Conservation (phyloP, 1,284 basidiomycete genomes). For the Leccinum subrobustum region DNA sequence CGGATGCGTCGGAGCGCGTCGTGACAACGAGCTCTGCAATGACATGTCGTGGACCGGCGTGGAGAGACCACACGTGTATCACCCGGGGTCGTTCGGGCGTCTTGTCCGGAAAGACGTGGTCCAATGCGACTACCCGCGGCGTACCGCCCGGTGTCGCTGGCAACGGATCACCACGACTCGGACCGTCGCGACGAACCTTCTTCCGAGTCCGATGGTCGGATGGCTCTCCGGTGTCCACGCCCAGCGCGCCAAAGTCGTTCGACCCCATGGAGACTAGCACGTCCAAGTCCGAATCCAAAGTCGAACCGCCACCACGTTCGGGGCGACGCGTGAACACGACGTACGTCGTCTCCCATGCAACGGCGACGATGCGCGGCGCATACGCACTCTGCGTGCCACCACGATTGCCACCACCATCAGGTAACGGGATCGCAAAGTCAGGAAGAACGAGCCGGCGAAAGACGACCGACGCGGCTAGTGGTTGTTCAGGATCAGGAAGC, state of each 20-base stretch:
- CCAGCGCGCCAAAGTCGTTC: conserved; percentile 82
- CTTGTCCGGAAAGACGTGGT: conserved; percentile 35
- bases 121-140: conserved; percentile 46
- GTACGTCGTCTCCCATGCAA: conserved; percentile 84
- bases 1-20: neutral
- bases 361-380: conserved; percentile 40
- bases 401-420: neutral
- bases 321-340: conserved; percentile 52
- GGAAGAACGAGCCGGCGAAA: conserved; percentile 44
- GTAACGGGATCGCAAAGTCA: neutral
- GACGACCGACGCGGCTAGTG: conserved; percentile 11
- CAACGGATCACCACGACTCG: neutral
- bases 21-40: conserved; percentile 42
- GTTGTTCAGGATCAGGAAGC: neutral
- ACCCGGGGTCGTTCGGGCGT: conserved; percentile 3
- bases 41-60: conserved; percentile 72
- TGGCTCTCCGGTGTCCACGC: neutral
- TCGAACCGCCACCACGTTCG: neutral
- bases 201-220: neutral
- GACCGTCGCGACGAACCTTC: neutral
- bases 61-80: conserved; percentile 43
- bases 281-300: conserved; percentile 37
- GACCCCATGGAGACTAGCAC: conserved; percentile 75
- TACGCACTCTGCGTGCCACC: neutral
- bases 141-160: neutral